Conservation (phyloP, 2,329 filamentous ascomycete genomes). For the Hypoxylon sp. region DNA sequence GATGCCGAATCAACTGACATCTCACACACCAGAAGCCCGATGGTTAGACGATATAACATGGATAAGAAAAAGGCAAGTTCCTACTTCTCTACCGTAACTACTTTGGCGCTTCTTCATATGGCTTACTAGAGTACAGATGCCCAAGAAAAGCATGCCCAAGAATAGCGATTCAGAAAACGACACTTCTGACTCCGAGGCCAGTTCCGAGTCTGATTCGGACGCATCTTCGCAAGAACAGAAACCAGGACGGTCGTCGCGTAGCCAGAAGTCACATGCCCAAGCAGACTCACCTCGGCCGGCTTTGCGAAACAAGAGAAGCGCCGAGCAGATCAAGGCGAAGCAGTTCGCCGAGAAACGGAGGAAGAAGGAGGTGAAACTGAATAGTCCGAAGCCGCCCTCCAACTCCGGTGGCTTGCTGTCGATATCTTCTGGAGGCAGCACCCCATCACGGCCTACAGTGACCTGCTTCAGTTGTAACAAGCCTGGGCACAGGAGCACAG, state of each 20-base stretch:
- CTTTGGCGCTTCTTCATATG: slow-evolving; percentile 50
- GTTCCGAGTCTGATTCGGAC: slow-evolving; percentile 41
- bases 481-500: slow-evolving; percentile 61
- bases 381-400: slow-evolving; percentile 50
- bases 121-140: slow-evolving; percentile 42
- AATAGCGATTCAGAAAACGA: slow-evolving; percentile 49
- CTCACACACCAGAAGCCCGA: slow-evolving; percentile 27
- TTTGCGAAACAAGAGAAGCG: slow-evolving; percentile 57
- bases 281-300: slow-evolving; percentile 49
- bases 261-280: slow-evolving; percentile 52
- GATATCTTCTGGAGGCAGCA: slow-evolving; percentile 59
- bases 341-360: slow-evolving; percentile 66
- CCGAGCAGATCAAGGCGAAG: slow-evolving; percentile 56
- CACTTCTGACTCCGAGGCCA: slow-evolving; percentile 47
- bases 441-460: slow-evolving; percentile 38
- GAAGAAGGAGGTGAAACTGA: slow-evolving; percentile 73
- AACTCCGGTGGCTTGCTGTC: slow-evolving; percentile 54
- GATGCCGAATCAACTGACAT: slow-evolving; percentile 32
- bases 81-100: neutral
- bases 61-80: slow-evolving; percentile 42
- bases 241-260: slow-evolving; percentile 44
- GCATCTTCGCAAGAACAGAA: slow-evolving; percentile 36
- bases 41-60: slow-evolving; percentile 46
- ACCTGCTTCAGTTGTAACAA: slow-evolving; percentile 69
- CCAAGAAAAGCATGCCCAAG: slow-evolving; percentile 42